These are phyloP conservation scores for Vanderwaltozyma verrucispora DNA, from an alignment of 805 yeast genomes.

Conservation along the genomic window DNA sequence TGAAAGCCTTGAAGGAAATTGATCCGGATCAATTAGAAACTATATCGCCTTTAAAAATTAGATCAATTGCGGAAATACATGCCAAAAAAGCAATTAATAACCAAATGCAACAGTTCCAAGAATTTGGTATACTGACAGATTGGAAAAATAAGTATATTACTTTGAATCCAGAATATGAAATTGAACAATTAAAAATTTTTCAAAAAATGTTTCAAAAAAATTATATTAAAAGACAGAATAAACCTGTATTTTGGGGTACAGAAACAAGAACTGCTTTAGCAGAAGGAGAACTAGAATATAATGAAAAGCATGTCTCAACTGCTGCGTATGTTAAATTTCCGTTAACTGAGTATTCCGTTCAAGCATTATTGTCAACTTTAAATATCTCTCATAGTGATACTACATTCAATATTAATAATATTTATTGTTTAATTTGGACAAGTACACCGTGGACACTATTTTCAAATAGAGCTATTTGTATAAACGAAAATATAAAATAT, in stretches of 20 bases:
- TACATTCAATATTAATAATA: constrained; percentile 2
- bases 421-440: constrained; percentile 72
- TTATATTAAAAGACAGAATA: constrained; percentile 70
- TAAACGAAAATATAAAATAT: constrained; percentile 50
- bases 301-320: constrained; percentile 53
- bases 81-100: constrained; percentile 56
- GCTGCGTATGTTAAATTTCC: constrained; percentile 68
- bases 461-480: constrained; percentile 75
- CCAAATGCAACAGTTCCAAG: constrained; percentile 56
- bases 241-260: constrained; percentile 97
- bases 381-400: constrained; percentile 4
- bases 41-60: constrained; percentile 38
- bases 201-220: constrained; percentile 52
- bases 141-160: constrained; percentile 70
- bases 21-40: constrained; percentile 28
- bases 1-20: constrained; percentile 57
- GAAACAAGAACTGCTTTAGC: constrained; percentile 92
- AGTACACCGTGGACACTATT: constrained; percentile 98
- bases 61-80: constrained; percentile 55
- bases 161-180: constrained; percentile 58
- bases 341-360: constrained; percentile 22
- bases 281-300: constrained; percentile 91
- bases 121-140: constrained; percentile 75
- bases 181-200: constrained; percentile 65
- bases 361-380: background rate